phyloP scores from a whole-genome alignment of 805 yeast species.

The Hanseniaspora meyeri region DNA sequence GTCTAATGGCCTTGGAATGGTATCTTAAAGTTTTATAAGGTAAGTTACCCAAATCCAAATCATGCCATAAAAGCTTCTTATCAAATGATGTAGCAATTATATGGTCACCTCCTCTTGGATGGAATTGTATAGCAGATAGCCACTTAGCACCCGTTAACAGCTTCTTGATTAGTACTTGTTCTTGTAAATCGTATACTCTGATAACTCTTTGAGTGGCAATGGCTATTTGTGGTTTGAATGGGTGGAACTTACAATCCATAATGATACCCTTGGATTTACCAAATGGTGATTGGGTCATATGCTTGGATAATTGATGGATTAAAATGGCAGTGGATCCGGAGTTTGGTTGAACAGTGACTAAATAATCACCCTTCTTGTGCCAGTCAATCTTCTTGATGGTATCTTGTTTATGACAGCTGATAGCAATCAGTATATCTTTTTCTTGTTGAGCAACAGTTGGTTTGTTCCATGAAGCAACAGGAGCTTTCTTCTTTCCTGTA shows the following conservation, averaged over 20 bases:
- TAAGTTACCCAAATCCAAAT: constrained; percentile 71
- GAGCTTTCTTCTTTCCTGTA: constrained; percentile 33
- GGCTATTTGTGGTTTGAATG: constrained; percentile 82
- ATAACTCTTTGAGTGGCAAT: constrained; percentile 90
- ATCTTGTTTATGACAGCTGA: constrained; percentile 44
- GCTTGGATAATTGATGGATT: constrained; percentile 89
- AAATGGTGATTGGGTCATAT: constrained; percentile 91
- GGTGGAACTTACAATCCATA: constrained; percentile 95
- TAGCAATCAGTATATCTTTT: constrained; percentile 60
- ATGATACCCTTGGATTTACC: constrained; percentile 83
- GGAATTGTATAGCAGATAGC: constrained; percentile 83
- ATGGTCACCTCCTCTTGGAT: constrained; percentile 84
- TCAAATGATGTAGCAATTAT: constrained; percentile 86
- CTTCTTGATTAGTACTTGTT: constrained; percentile 72
- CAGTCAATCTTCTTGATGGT: constrained; percentile 74
- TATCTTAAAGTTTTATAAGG: constrained; percentile 93
- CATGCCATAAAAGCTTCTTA: constrained; percentile 94
- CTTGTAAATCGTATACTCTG: constrained; percentile 79
- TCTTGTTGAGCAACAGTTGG: constrained; percentile 53
- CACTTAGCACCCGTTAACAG: constrained; percentile 91
- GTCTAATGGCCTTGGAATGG: constrained; percentile 88
- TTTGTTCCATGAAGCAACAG: constrained; percentile 70
- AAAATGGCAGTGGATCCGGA: constrained; percentile 78
- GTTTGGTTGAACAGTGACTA: constrained; percentile 92
- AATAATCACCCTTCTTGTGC: constrained; percentile 96